Base-by-base conservation (phyloP, 2,329 filamentous ascomycete genomes). In the Coniella lustricola region DNA sequence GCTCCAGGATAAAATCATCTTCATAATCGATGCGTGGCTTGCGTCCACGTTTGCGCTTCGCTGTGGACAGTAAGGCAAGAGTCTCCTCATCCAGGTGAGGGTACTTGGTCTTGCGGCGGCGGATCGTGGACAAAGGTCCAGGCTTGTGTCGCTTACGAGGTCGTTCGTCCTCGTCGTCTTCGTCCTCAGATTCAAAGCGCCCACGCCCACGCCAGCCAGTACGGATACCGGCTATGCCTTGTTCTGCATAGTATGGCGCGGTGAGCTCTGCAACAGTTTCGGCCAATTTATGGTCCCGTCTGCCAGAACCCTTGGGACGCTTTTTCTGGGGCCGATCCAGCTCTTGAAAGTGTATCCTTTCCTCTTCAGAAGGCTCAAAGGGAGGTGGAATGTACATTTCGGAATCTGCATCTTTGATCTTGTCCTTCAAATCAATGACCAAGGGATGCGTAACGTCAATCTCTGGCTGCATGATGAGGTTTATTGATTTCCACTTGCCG, bases 191-290 rank as follows among this genome's bases (percentile, higher is more conserved):
- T 20, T 50, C 47, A 4, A 50, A 13, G 5, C 44, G 47, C 8
- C 18, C 25, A 22, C 50, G 38, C 45, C 52, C 31, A 35, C 53
- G 44, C 13, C 21, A 34, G 4, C 10, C 13, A 10, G 55, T 36
- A 12, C 52, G 52, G 21, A 55, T 45, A 13, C 55, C 56, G 3
- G 49, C 48, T 7, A 57, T 44, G 4, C 38, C 50, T 54, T 54
- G 62, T 49, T 49, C 61, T 17, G 54, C 61, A 57, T 78, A 78
- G 22, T 76, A 71, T 3, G 75, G 75, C 2, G 75, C 75, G 44
- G 69, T 66, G 22, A 78, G 58, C n/a, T 70, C 64, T 32, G 74
- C 72, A 16, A 78, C 66, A 43, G 73, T 70, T 9, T 67, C 59
- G 3, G 65, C 64, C 41, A 70, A 65, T 55, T 56, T 55, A 61